Conservation (phyloP, 1,139 yeast genomes). For the Lodderomyces orthopsilosis region DNA sequence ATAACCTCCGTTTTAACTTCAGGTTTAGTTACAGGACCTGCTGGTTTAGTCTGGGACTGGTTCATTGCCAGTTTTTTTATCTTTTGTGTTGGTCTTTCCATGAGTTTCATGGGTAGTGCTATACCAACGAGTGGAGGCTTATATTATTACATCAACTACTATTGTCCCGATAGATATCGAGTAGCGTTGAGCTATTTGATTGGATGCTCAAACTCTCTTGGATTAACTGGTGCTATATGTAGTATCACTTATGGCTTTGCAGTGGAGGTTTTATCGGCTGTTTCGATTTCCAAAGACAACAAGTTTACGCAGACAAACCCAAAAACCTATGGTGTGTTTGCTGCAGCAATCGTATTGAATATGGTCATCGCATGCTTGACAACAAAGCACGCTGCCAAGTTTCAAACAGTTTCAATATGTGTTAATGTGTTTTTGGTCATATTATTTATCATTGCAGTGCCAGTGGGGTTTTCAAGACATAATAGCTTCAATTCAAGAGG, state of each 20-base stretch:
- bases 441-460: constrained; percentile 61
- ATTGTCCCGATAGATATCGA: constrained; percentile 26
- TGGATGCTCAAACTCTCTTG: constrained; percentile 35
- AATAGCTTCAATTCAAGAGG: constrained; percentile 35
- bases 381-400: constrained; percentile 58
- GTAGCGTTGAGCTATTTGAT: constrained; percentile 44
- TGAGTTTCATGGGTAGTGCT: constrained; percentile 62
- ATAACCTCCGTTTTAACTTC: constrained; percentile 27
- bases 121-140: constrained; percentile 73
- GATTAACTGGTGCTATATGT: constrained; percentile 35
- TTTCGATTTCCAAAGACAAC: constrained; percentile 27
- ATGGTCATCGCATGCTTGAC: constrained; percentile 35
- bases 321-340: constrained; percentile 35
- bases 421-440: constrained; percentile 51
- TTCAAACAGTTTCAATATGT: constrained; percentile 62
- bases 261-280: constrained; percentile 33
- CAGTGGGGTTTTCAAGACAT: constrained; percentile 60
- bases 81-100: constrained; percentile 55
- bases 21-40: constrained; percentile 42
- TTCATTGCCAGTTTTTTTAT: constrained; percentile 55
- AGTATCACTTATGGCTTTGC: constrained; percentile 38
- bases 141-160: constrained; percentile 52
- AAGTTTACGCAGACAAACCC: constrained; percentile 28
- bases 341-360: constrained; percentile 28
- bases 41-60: constrained; percentile 70